Conservation (phyloP, 768 basidiomycete species). For the Mycena sanguinolenta region DNA sequence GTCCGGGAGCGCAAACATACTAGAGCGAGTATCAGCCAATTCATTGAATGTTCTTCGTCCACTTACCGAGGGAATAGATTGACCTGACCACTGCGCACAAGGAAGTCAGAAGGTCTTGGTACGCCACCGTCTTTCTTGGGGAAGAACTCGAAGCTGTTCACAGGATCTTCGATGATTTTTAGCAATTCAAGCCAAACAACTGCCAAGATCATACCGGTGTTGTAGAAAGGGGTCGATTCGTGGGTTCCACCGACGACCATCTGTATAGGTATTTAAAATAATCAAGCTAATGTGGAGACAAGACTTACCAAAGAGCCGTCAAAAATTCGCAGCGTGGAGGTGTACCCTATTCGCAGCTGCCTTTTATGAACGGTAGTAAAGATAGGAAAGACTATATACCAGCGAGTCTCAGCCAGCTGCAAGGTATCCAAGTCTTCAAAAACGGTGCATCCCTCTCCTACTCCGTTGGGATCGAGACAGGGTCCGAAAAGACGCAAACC, state of each 20-base stretch:
- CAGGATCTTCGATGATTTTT: conserved; percentile 41
- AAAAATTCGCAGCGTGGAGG: conserved; percentile 60
- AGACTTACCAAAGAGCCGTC: conserved; percentile 51
- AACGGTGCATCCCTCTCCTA: conserved; percentile 41
- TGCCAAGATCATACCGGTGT: conserved; percentile 14
- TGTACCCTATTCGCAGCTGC: conserved; percentile 44
- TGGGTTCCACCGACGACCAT: conserved; percentile 51
- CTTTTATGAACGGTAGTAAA: not conserved
- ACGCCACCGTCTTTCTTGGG: conserved; percentile 55
- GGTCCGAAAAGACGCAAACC: conserved; percentile 42
- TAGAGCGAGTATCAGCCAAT: conserved; percentile 52
- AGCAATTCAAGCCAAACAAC: not conserved
- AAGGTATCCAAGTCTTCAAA: conserved; percentile 61
- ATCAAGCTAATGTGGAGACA: not conserved
- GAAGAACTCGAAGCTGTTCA: conserved; percentile 65
- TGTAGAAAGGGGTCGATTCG: conserved; percentile 37
- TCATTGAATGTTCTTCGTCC: conserved; percentile 37
- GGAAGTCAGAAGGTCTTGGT: conserved; percentile 62
- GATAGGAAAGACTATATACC: conserved; percentile 47
- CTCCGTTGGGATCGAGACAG: conserved; percentile 38
- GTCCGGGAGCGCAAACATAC: conserved; percentile 61
- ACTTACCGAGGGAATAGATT: conserved; percentile 64
- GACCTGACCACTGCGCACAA: conserved; percentile 63
- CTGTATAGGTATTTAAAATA: not conserved
- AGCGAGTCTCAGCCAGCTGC: conserved; percentile 66